phyloP scores from a whole-genome alignment of 2,329 filamentous ascomycete genomes.

The Colletotrichum sp. region DNA sequence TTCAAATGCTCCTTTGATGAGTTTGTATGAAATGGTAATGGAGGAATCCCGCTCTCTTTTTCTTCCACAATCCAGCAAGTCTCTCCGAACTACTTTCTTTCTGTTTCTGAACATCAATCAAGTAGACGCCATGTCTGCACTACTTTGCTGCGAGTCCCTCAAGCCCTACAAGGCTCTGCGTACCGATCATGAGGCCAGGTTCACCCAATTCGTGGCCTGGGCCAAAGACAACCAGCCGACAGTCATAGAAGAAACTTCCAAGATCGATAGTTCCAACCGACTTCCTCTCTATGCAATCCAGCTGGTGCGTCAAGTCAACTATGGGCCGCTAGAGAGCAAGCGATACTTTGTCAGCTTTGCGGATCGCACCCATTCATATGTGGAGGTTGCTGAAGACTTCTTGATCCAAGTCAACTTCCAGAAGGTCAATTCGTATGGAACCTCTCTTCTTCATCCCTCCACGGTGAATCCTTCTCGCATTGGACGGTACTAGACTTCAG shows the following conservation, averaged over 20 bases:
- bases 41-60: not conserved
- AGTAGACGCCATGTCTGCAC: conserved; percentile 12
- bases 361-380: conserved; percentile 25
- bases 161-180: conserved; percentile 27
- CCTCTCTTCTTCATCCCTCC: not conserved
- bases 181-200: conserved; percentile 30
- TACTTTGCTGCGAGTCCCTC: conserved; percentile 29
- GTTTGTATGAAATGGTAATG: not conserved
- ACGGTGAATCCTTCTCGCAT: not conserved
- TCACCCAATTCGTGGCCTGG: conserved; percentile 34
- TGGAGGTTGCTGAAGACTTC: conserved; percentile 39
- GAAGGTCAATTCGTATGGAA: conserved; percentile 46
- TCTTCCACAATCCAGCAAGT: not conserved
- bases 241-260: not conserved
- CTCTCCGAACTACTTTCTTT: not conserved
- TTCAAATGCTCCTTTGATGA: not conserved
- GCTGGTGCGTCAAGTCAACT: conserved; percentile 50
- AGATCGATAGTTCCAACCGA: not conserved
- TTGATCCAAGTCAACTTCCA: conserved; percentile 46
- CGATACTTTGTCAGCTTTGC: conserved; percentile 42
- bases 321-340: conserved; percentile 46
- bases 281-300: conserved; percentile 37
- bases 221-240: conserved; percentile 27
- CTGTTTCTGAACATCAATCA: not conserved
- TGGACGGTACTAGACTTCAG: not conserved